Base-by-base conservation (phyloP, 371 early-diverging fungal species). In the Apophysomyces ossiformis region DNA sequence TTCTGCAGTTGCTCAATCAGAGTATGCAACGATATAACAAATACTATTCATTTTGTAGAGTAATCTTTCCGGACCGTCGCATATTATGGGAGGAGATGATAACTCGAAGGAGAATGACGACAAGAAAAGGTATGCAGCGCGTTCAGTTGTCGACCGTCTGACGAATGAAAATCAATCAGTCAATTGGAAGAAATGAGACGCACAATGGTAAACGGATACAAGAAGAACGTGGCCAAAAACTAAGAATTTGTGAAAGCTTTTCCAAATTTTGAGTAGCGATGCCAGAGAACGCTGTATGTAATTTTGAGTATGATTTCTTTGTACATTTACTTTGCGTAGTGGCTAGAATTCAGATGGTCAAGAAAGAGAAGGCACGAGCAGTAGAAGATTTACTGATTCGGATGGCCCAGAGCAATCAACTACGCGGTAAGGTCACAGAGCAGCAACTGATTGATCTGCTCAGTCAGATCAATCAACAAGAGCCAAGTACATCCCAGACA, bases 301-400 rank as follows among this genome's bases (percentile, higher is more conserved):
- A 13, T 16, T 39, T 61, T 16, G 16, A 37, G 46, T 37, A 36
- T 15, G 7, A 8, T 50, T 13, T 21, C 21, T 50, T 16, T 9
- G n/a, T 26, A 21, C 54, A 50, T 21, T 7, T 26, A 21, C 32
- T 26, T 35, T 32, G 41, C 15, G 37, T 65, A 92, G 92, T 96
- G 75, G 89, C 91, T 4, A 88, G 96, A 39, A 96, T 96, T 65
- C 86, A 91, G 18, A 91, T 96, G 72, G 96, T 97, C 11, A 96
- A 96, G 74, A 86, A 89, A 3, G 94, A 93, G 15, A 93, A 94
- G 75, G 96, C 95, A 5, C 87, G 95, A 32, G 90, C 89, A 2
- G 95, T 97, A 8, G 96, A 95, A 69, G 95, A 96, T 70, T 74
- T 95, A 64, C 77, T 97, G 66, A 86, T 97, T 61, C 87, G 92